Conservation (phyloP, 352 stramenopile genomes). For the Thalassiosira mediterranea region DNA sequence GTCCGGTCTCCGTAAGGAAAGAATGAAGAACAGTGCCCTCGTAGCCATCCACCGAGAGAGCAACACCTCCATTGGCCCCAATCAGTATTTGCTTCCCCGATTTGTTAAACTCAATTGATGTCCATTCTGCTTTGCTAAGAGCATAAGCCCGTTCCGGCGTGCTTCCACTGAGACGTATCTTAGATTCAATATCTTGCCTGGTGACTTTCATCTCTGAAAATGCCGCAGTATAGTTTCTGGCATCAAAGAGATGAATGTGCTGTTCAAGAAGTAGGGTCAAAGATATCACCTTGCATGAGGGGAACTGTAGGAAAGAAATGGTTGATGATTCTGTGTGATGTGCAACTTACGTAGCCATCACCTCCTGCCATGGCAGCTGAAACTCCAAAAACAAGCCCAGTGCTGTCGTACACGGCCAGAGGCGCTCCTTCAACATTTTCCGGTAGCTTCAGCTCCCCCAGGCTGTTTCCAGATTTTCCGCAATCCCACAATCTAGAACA, state of each 20-base stretch:
- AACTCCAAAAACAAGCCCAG: conserved; percentile 81
- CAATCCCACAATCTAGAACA: conserved; percentile 64
- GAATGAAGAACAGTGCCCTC: conserved; percentile 68
- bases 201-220: conserved; percentile 78
- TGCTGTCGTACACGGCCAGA: conserved; percentile 71
- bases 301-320: background rate
- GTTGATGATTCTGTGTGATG: conserved; percentile 6
- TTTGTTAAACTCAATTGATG: conserved; percentile 72
- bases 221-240: conserved; percentile 67
- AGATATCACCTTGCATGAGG: no score
- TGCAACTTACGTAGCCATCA: conserved; percentile 59
- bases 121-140: conserved; percentile 53
- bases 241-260: conserved; percentile 82
- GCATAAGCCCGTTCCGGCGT: conserved; percentile 32
- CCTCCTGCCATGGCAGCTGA: conserved; percentile 51
- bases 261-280: conserved; percentile 14
- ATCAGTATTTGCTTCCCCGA: conserved; percentile 77
- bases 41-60: conserved; percentile 75
- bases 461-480: conserved; percentile 46
- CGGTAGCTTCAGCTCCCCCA: conserved; percentile 72
- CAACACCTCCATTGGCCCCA: conserved; percentile 43
- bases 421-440: conserved; percentile 46
- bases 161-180: conserved; percentile 22
- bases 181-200: conserved; percentile 54
- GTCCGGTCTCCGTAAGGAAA: conserved; percentile 41